phyloP scores from a whole-genome alignment of 257 asterid species.

The Nicotiana noctiflora region DNA sequence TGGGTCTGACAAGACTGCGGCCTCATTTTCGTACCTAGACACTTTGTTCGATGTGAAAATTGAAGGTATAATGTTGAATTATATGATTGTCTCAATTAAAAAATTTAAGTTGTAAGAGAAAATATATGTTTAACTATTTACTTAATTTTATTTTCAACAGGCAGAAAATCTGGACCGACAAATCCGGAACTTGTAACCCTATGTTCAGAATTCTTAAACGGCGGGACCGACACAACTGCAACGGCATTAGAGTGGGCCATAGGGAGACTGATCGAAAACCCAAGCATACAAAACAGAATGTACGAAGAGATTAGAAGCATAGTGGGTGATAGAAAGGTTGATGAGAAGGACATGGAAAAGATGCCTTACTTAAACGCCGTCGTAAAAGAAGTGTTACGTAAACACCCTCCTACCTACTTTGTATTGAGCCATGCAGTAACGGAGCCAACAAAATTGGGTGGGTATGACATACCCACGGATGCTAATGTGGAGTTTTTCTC shows the following conservation, averaged over 20 bases:
- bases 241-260: slow-evolving; percentile 88
- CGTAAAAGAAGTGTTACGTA: slow-evolving; percentile 66
- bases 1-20: slow-evolving; percentile 42
- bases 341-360: slow-evolving; percentile 62
- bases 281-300: slow-evolving; percentile 45
- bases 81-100: background rate
- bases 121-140: background rate
- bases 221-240: slow-evolving; percentile 94
- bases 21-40: slow-evolving; percentile 67
- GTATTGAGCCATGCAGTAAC: slow-evolving; percentile 61
- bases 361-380: slow-evolving; percentile 82
- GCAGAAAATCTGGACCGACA: slow-evolving; percentile 49
- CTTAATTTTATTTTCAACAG: background rate
- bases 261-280: slow-evolving; percentile 68
- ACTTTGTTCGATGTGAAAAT: slow-evolving; percentile 62
- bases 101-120: background rate
- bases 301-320: slow-evolving; percentile 51
- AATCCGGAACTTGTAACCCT: slow-evolving; percentile 63
- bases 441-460: slow-evolving; percentile 63
- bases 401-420: slow-evolving; percentile 85
- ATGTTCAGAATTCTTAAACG: slow-evolving; percentile 74
- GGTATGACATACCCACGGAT: slow-evolving; percentile 70
- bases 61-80: slow-evolving; percentile 29
- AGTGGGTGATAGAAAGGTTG: slow-evolving; percentile 50
- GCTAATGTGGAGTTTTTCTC: slow-evolving; percentile 54